Conservation (phyloP, 768 basidiomycete genomes). For the Lyophyllum decastes region DNA sequence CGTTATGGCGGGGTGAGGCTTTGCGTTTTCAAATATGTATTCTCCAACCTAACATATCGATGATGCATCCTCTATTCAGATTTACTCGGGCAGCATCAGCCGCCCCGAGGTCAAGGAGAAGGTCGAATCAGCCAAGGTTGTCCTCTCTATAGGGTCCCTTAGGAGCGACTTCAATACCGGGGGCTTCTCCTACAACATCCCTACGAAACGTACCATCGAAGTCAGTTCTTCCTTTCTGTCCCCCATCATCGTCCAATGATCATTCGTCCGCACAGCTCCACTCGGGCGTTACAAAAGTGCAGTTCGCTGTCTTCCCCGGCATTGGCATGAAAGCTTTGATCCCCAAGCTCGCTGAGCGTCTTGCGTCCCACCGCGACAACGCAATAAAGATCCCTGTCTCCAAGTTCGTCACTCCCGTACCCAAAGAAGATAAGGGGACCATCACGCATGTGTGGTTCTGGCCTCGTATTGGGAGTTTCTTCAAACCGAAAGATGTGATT, state of each 20-base stretch:
- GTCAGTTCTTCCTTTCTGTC: slow-evolving; percentile 31
- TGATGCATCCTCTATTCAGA: slow-evolving; percentile 36
- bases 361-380: slow-evolving; percentile 39
- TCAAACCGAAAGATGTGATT: slow-evolving; percentile 72
- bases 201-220: slow-evolving; percentile 61
- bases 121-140: slow-evolving; percentile 75
- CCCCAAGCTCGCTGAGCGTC: slow-evolving; percentile 63
- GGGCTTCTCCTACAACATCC: slow-evolving; percentile 78
- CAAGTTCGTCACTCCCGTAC: slow-evolving; percentile 41
- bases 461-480: slow-evolving; percentile 77
- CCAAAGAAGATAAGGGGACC: slow-evolving; percentile 46
- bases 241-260: not conserved
- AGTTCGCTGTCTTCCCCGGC: slow-evolving; percentile 60
- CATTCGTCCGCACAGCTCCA: slow-evolving; percentile 54
- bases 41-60: not conserved
- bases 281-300: slow-evolving; percentile 68
- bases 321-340: slow-evolving; percentile 81
- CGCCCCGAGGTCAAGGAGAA: slow-evolving; percentile 66
- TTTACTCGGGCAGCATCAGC: slow-evolving; percentile 75
- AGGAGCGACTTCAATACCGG: slow-evolving; percentile 88
- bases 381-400: slow-evolving; percentile 51
- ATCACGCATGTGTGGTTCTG: slow-evolving; percentile 86
- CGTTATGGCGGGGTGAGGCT: slow-evolving; percentile 78
- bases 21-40: not conserved
- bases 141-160: slow-evolving; percentile 71